Conservation (phyloP, 2,329 filamentous ascomycete genomes). For the Botryotinia convoluta region DNA sequence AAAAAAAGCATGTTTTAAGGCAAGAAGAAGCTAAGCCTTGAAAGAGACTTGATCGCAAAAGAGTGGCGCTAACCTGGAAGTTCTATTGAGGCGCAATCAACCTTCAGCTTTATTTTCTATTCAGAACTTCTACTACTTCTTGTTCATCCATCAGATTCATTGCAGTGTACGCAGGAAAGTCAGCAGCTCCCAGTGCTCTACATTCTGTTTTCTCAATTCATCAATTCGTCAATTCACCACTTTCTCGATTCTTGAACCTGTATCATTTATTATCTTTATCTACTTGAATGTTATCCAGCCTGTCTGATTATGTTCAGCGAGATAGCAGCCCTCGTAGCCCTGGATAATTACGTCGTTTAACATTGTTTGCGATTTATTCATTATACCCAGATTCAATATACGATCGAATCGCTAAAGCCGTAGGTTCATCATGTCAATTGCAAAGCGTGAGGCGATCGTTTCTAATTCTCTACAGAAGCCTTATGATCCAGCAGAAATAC, state of each 20-base stretch:
- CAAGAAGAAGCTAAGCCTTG: conserved; percentile 17
- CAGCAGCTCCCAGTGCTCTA: background rate
- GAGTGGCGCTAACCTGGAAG: conserved; percentile 19
- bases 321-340: conserved; percentile 5
- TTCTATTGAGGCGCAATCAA: conserved; percentile 18
- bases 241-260: background rate
- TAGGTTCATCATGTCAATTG: conserved; percentile 17
- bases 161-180: conserved; percentile 4
- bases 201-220: background rate
- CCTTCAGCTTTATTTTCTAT: conserved; percentile 19
- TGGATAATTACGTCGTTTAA: conserved; percentile 17
- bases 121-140: background rate
- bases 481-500: conserved; percentile 27
- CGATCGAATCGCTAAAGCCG: conserved; percentile 10
- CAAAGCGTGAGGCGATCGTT: conserved; percentile 1
- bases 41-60: conserved; percentile 14
- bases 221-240: background rate
- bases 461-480: conserved; percentile 22
- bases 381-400: background rate
- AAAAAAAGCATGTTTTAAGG: background rate
- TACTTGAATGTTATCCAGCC: conserved; percentile 10
- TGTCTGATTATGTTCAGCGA: conserved; percentile 22
- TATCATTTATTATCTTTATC: conserved; percentile 9
- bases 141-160: background rate
- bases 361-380: background rate